Base-by-base conservation (phyloP, 2,329 filamentous ascomycete genomes). In the Cryoendolithus antarcticus region DNA sequence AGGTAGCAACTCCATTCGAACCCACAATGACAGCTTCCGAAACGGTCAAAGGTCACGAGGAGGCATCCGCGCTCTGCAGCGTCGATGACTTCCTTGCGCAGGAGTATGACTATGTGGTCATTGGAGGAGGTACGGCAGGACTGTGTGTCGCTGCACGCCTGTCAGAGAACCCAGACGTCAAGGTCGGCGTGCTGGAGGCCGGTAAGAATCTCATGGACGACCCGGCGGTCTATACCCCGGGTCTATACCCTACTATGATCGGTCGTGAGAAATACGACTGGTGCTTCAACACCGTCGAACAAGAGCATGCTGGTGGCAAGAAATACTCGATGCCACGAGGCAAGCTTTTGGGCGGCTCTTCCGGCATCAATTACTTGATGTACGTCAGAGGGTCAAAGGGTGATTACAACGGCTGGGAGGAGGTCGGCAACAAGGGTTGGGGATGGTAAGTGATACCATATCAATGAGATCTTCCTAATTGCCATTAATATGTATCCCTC, bases 391-490 rank as follows among this genome's bases (percentile, higher is more conserved):
- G 67, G 2, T 57, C 61, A 24, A 52, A 55, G 2, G 48, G 52
- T 4, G 67, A 71, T 45, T 72, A 65, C 44, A 59, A 71, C 13
- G 55, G 60, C 33, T 72, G 68, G 69, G 64, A 58, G 2, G 48
- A 57, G 28, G 46, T 58, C 2, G 56, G 62, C 0, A 57, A 54
- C 2, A 67, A 72, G 38, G 51, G 57, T 2, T 75, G 70, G 59
- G 62, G 60, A 3, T 55, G 53, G 49, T 21, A 21, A 21, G 19
- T 21, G 19, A 21, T 21, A 21, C 19, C 19, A 21, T 21, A 21
- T 21, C 19, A 21, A 21, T 21, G 19, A 21, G 19, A 21, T 21
- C 19, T 21, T 21, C 19, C 19, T 21, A 21, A 21, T 21, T 21
- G 19, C 19, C 19, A 21, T 21, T 21, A 21, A 21, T 21, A 21